phyloP scores from a whole-genome alignment of 495 filamentous ascomycete species.

The Ascobolus immersus region DNA sequence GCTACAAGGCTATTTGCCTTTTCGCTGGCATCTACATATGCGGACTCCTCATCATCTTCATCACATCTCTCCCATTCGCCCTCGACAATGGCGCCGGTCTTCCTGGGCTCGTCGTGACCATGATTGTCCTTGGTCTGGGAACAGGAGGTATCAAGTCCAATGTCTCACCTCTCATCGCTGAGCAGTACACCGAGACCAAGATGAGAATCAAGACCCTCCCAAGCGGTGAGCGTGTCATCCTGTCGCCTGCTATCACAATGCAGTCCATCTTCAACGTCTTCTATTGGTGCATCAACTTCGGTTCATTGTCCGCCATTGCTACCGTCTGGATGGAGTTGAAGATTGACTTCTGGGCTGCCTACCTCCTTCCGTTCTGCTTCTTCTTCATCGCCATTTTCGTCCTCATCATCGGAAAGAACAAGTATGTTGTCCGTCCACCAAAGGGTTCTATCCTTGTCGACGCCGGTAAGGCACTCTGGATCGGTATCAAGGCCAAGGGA shows the following conservation, averaged over 20 bases:
- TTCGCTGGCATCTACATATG: slow-evolving; percentile 38
- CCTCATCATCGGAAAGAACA: slow-evolving; percentile 15
- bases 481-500: slow-evolving; percentile 31
- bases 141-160: slow-evolving; percentile 37
- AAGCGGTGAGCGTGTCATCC: slow-evolving; percentile 29
- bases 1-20: slow-evolving; percentile 34
- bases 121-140: slow-evolving; percentile 23
- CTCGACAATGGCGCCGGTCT: slow-evolving; percentile 30
- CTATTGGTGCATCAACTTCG: slow-evolving; percentile 32
- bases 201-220: slow-evolving; percentile 22
- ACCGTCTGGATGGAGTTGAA: slow-evolving; percentile 24
- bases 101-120: slow-evolving; percentile 14
- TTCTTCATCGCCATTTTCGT: slow-evolving; percentile 21
- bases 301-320: slow-evolving; percentile 23
- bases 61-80: slow-evolving; percentile 32
- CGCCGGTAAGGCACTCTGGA: slow-evolving; percentile 23
- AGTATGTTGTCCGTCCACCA: slow-evolving; percentile 19
- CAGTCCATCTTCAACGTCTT: slow-evolving; percentile 39
- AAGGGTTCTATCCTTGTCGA: slow-evolving; percentile 21
- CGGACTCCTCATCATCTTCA: slow-evolving; percentile 38
- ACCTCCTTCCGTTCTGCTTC: slow-evolving; percentile 25
- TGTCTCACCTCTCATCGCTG: slow-evolving; percentile 34
- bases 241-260: slow-evolving; percentile 33
- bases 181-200: slow-evolving; percentile 28
- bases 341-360: slow-evolving; percentile 24